phyloP scores from a whole-genome alignment of 805 yeast species.

The Candida tallmaniae region DNA sequence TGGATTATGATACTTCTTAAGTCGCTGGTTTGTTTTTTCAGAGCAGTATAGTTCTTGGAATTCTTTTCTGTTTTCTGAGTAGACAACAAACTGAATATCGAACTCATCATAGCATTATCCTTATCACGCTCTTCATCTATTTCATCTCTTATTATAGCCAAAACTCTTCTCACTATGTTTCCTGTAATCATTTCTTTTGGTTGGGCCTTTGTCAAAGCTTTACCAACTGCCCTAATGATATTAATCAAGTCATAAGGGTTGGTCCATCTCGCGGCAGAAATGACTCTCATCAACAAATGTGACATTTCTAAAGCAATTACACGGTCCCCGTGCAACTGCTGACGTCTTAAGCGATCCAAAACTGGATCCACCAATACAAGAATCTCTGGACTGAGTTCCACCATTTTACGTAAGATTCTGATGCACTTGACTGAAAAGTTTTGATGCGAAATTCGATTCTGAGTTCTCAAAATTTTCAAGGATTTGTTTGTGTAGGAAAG shows the following conservation, averaged over 20 bases:
- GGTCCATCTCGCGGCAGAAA: constrained; percentile 86
- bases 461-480: too few species aligned
- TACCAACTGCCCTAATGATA: constrained; percentile 72
- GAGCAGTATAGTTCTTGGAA: constrained; percentile 23
- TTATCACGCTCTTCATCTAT: constrained; percentile 41
- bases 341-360: constrained; percentile 62
- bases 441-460: too few species aligned
- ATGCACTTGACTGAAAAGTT: too few species aligned
- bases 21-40: constrained; percentile 51
- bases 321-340: constrained; percentile 78
- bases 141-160: constrained; percentile 85
- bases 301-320: constrained; percentile 83
- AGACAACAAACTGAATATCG: constrained; percentile 85
- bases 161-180: constrained; percentile 82
- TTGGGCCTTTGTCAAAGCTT: constrained; percentile 66
- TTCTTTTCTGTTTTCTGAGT: constrained; percentile 12
- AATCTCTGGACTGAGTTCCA: constrained; percentile 19
- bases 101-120: constrained; percentile 57
- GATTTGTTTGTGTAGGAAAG: too few species aligned
- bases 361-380: constrained; percentile 33
- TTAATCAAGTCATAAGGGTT: constrained; percentile 66
- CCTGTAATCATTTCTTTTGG: constrained; percentile 89
- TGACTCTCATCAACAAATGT: constrained; percentile 79
- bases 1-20: constrained; percentile 83
- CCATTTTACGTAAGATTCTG: too few species aligned